phyloP scores from a whole-genome alignment of 768 basidiomycete genomes.

The Boletus huronensis region DNA sequence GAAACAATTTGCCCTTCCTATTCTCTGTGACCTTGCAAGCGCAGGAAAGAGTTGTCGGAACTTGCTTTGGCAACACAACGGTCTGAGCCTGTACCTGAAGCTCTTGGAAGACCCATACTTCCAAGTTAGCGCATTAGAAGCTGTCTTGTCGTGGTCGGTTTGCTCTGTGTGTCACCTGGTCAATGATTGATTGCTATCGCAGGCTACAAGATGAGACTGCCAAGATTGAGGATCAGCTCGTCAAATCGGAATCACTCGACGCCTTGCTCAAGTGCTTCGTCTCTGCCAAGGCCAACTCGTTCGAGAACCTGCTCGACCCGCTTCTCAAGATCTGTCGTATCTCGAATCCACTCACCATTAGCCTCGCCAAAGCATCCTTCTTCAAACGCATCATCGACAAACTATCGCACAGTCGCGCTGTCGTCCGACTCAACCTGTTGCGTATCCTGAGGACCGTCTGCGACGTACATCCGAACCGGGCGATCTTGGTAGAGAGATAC shows the following conservation, averaged over 20 bases:
- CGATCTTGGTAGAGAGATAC: slow-evolving; percentile 77
- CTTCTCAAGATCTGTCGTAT: slow-evolving; percentile 89
- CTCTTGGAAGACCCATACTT: slow-evolving; percentile 85
- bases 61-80: slow-evolving; percentile 90
- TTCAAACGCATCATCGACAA: slow-evolving; percentile 86
- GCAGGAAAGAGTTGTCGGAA: slow-evolving; percentile 92
- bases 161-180: not conserved
- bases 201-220: slow-evolving; percentile 96
- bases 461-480: slow-evolving; percentile 85
- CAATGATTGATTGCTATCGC: slow-evolving; percentile 4
- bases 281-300: slow-evolving; percentile 80
- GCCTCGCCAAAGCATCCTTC: slow-evolving; percentile 77
- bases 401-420: slow-evolving; percentile 69
- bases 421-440: slow-evolving; percentile 87
- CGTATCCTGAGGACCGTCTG: slow-evolving; percentile 81
- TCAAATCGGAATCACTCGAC: slow-evolving; percentile 62
- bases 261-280: slow-evolving; percentile 77
- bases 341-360: slow-evolving; percentile 69
- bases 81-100: slow-evolving; percentile 74
- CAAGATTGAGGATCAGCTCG: slow-evolving; percentile 85
- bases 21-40: slow-evolving; percentile 93
- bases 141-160: slow-evolving; percentile 81
- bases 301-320: slow-evolving; percentile 89
- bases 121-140: slow-evolving; percentile 88
- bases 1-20: slow-evolving; percentile 95